Evolutionary conservation across 1,284 basidiomycete genomes (phyloP).

Genomic region (Hemileia vastatrix): DNA sequence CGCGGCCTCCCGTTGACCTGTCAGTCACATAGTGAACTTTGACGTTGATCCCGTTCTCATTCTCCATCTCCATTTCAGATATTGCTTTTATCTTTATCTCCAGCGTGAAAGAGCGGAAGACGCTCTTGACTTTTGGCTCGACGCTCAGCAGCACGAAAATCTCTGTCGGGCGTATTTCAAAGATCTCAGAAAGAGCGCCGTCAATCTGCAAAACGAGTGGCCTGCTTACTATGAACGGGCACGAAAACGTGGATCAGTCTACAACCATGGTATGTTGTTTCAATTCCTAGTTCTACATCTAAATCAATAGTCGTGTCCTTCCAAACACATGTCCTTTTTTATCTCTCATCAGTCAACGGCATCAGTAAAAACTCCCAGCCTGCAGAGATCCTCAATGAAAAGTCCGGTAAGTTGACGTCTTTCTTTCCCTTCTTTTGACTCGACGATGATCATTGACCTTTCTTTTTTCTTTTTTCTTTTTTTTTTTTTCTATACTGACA

Average conservation of each 20-base stretch:
- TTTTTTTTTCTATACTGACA: too few species aligned
- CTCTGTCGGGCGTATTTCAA: conserved; percentile 52
- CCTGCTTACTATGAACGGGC: conserved; percentile 40
- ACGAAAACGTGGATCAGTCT: conserved; percentile 36
- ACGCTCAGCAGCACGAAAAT: conserved; percentile 98
- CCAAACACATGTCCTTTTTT: neutral
- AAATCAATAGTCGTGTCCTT: neutral
- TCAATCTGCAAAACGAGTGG: conserved; percentile 33
- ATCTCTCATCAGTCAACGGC: neutral
- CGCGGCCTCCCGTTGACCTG: conserved; percentile 85
- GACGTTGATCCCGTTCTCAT: conserved; percentile 48
- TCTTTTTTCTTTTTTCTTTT: neutral
- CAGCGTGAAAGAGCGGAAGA: conserved; percentile 91
- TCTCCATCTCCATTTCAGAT: neutral
- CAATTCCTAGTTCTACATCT: neutral
- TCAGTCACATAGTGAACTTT: conserved; percentile 53
- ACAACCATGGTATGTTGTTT: conserved; percentile 25
- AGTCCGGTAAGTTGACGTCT: too few species aligned
- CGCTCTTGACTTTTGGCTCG: conserved; percentile 95
- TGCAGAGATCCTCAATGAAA: too few species aligned
- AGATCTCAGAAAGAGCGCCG: conserved; percentile 35
- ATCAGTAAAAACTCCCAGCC: too few species aligned
- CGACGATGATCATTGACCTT: neutral
- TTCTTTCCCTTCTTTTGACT: neutral
- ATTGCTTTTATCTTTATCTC: conserved; percentile 61